phyloP scores from a whole-genome alignment of 805 yeast species.

The Maudiozyma turicensis region DNA sequence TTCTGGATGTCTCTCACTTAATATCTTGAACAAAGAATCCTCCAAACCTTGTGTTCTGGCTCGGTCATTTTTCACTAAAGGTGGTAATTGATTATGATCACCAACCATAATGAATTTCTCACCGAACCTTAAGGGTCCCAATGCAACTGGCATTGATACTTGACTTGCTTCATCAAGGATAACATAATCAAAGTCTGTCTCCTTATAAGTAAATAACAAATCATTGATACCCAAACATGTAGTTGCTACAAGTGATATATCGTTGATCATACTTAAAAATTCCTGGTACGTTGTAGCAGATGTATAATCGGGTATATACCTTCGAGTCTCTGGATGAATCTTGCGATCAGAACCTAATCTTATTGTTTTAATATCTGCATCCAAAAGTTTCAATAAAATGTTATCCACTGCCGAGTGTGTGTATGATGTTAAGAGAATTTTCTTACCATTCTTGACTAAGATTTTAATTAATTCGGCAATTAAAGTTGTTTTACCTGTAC shows the following conservation, averaged over 20 bases:
- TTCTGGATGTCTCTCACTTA: slow-evolving; percentile 65
- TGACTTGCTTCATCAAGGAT: slow-evolving; percentile 96
- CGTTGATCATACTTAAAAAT: slow-evolving; percentile 37
- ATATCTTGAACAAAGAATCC: slow-evolving; percentile 61
- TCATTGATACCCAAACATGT: slow-evolving; percentile 66
- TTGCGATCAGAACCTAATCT: slow-evolving; percentile 55
- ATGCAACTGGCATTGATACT: slow-evolving; percentile 78
- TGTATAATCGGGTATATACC: slow-evolving; percentile 40
- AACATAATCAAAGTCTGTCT: slow-evolving; percentile 74
- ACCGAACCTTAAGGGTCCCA: slow-evolving; percentile 77
- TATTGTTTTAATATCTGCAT: slow-evolving; percentile 40
- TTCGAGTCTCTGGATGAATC: slow-evolving; percentile 53
- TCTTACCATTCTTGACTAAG: slow-evolving; percentile 47
- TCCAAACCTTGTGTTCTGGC: slow-evolving; percentile 55
- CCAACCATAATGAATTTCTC: slow-evolving; percentile 88
- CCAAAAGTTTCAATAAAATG: slow-evolving; percentile 61
- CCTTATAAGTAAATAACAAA: slow-evolving; percentile 20
- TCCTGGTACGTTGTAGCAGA: slow-evolving; percentile 36
- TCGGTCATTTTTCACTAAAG: slow-evolving; percentile 60
- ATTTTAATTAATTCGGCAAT: slow-evolving; percentile 64
- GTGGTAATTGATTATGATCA: slow-evolving; percentile 90
- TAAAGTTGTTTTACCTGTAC: slow-evolving; percentile 91
- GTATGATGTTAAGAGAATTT: slow-evolving; percentile 72
- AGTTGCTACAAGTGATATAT: slow-evolving; percentile 71
- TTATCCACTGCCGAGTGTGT: slow-evolving; percentile 97